Base-by-base conservation (phyloP, 2,329 filamentous ascomycete genomes). In the Davidsoniella eucalypti region DNA sequence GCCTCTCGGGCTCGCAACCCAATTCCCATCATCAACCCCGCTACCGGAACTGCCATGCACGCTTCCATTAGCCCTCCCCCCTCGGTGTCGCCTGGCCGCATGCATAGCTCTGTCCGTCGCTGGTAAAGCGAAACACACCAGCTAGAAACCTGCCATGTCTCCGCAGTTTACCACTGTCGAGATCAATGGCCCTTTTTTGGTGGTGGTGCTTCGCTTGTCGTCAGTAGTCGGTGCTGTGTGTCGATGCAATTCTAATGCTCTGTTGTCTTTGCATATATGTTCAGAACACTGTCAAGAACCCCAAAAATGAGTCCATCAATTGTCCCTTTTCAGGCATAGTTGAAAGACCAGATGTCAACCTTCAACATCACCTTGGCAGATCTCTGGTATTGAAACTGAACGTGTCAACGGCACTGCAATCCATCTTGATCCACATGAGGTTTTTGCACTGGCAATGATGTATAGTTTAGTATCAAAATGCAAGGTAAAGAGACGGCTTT, bases 11-110 rank as follows among this genome's bases (percentile, higher is more conserved):
- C 83, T 52, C 86, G 87, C 66, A 96, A 95, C 65, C 87, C 92
- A 61, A 96, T 96, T 58, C 90, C 90, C 53, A 98, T 98, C 64
- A 86, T 96, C 67, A 94, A 98, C 72, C 92, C 92, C 50, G 84
- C 78, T 58, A 95, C 90, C 52, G 87, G 92, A 61, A 80, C 87
- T 64, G 77, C 79, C 61, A 82, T 95, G 71, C 81, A 87, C 51
- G 47, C 47, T 40, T 42, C 50, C 23, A 37, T 48, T 14, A 94
- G 87, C 69, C 90, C 90, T 57, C 87, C 90, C 23, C 82, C 82
- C 40, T 80, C 77, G 54, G 73, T 80, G 42, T 80, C 76, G 42
- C 78, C 78, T 55, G 69, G 69, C 61, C 70, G 76, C 62, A 73
- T 80, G 70, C 74, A 75, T 61, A 72, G 25, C 23, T 58, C 64